Evolutionary conservation across 805 yeast species (phyloP).

Genomic region (Yamadazyma ubonensis): DNA sequence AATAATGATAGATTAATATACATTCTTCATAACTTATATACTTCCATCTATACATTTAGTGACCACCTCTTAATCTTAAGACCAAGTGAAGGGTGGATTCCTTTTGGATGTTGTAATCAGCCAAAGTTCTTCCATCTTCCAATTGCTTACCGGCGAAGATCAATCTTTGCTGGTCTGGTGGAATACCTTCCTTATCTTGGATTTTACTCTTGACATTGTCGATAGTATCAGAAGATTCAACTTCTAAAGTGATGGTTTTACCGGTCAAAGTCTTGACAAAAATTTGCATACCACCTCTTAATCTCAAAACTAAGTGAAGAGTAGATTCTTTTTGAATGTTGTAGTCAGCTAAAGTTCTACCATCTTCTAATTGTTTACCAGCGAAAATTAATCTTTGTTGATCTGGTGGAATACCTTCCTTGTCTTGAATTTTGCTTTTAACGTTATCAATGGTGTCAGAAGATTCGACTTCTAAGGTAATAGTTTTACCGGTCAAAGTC

Average conservation of each 20-base stretch:
- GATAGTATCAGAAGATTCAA: conserved; percentile 95
- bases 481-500: conserved; percentile 62
- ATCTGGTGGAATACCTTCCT: conserved; percentile 97
- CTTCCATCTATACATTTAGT: conserved; percentile 10
- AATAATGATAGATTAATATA: conserved; percentile 4
- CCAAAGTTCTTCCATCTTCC: conserved; percentile 92
- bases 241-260: conserved; percentile 79
- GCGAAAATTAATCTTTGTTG: conserved; percentile 97
- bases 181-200: conserved; percentile 96
- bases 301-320: conserved; percentile 91
- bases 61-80: conserved; percentile 95
- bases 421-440: conserved; percentile 94
- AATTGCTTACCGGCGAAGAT: conserved; percentile 97
- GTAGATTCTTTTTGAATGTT: conserved; percentile 98
- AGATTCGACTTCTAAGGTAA: conserved; percentile 94
- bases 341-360: conserved; percentile 95
- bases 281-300: conserved; percentile 83
- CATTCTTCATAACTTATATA: conserved; percentile 5
- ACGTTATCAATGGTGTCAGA: conserved; percentile 97
- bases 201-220: conserved; percentile 96
- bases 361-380: conserved; percentile 96
- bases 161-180: conserved; percentile 96
- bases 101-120: conserved; percentile 97
- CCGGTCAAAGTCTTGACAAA: conserved; percentile 37
- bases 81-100: conserved; percentile 95